phyloP scores from a whole-genome alignment of 2,329 filamentous ascomycete species.

The Emmonsia crescens region DNA sequence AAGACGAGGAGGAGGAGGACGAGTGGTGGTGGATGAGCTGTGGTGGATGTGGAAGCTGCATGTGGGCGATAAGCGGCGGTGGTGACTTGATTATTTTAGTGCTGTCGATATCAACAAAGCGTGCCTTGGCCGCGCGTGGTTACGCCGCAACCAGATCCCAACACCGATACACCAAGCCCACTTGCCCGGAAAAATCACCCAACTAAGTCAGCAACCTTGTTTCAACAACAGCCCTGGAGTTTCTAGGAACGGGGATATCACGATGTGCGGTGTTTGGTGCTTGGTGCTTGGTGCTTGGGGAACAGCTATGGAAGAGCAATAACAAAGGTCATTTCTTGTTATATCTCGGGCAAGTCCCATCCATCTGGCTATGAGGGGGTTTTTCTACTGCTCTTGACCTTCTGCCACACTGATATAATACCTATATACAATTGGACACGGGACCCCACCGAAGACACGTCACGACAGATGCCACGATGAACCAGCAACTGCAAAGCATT shows the following conservation, averaged over 20 bases:
- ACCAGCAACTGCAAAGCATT: neutral
- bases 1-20: neutral
- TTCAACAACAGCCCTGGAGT: neutral
- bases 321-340: neutral
- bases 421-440: neutral
- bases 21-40: neutral
- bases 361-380: neutral
- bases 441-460: constrained; percentile 6
- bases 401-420: neutral
- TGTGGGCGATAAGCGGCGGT: neutral
- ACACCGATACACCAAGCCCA: neutral
- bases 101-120: neutral
- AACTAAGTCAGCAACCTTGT: neutral
- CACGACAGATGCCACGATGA: neutral
- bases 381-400: neutral
- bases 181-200: neutral
- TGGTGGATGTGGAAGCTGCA: neutral
- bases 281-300: no score
- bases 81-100: neutral
- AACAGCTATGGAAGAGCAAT: neutral
- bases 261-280: no score
- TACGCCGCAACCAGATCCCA: neutral
- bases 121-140: neutral
- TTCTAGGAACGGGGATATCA: neutral
- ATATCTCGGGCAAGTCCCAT: neutral